Evolutionary conservation across 2,329 filamentous ascomycete genomes (phyloP).

Genomic region (Colletotrichum lupini): DNA sequence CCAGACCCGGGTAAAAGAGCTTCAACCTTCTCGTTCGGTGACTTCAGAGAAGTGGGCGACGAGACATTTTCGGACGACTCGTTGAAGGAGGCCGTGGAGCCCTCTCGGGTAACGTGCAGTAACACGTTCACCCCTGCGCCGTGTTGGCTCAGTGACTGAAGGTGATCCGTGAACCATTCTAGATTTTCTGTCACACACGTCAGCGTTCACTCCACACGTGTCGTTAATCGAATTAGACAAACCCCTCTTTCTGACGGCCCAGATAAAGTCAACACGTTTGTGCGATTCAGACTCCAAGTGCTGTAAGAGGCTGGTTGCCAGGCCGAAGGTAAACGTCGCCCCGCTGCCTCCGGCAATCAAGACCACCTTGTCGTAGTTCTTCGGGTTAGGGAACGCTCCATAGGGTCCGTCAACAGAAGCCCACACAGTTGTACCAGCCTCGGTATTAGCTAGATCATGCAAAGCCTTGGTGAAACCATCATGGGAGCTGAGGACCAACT

Average conservation of each 20-base stretch:
- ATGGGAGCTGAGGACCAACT: slow-evolving; percentile 68
- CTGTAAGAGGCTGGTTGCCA: background rate
- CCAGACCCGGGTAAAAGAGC: background rate
- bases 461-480: slow-evolving; percentile 69
- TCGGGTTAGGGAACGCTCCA: slow-evolving; percentile 63
- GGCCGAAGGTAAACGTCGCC: background rate
- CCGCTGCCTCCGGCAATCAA: slow-evolving; percentile 60
- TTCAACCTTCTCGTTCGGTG: background rate
- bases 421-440: slow-evolving; percentile 59
- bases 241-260: background rate
- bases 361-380: slow-evolving; percentile 65
- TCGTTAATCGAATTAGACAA: background rate
- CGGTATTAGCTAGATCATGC: slow-evolving; percentile 59
- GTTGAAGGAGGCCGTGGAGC: background rate
- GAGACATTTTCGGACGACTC: background rate
- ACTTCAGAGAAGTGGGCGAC: background rate
- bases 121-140: slow-evolving; percentile 6
- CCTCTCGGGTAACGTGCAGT: slow-evolving; percentile 6
- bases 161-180: slow-evolving; percentile 9
- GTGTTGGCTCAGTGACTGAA: slow-evolving; percentile 3
- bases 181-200: background rate
- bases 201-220: background rate
- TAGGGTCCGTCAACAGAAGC: slow-evolving; percentile 70
- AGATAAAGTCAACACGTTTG: background rate
- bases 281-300: background rate